Base-by-base conservation (phyloP, 352 stramenopile genomes). In the Phytophthora hybrid region DNA sequence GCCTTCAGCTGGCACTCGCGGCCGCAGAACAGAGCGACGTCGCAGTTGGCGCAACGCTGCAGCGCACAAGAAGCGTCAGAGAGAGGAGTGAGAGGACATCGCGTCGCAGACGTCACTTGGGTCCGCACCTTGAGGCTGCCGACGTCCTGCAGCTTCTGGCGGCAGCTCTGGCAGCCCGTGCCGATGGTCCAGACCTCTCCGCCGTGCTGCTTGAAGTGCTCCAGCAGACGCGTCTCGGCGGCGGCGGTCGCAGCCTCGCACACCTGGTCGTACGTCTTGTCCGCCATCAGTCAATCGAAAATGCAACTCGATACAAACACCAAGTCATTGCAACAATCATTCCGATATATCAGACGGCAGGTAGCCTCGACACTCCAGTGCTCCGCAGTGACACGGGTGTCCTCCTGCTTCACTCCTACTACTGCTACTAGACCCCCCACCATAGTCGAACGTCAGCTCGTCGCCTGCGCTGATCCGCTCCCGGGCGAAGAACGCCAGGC, bases 121-220 rank as follows among this genome's bases (percentile, higher is more conserved):
- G 23, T 26, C 29, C 63, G 14, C 16, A 89, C 82, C 82, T 91
- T 91, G 19, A 93, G 70, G 18, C 59, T 62, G 47, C 68, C 81
- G 16, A 71, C 70, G 73, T 91, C 77, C 29, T 88, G 77, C 7
- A 79, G 37, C 37, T 74, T 85, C 58, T 83, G 53, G 53, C 83
- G 82, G 66, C 86, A 93, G 67, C 70, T 79, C 55, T 93, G 75
- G 56, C 86, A 93, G 16, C 84, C 86, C 16, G 47, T 55, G 32
- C 86, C 86, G 51, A 93, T 84, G n/a, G 61, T 83, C 86, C 86
- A 93, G 51, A 94, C 87, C 49, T 92, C 87, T 37, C 85, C 87
- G 16, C 87, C 87, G 47, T 87, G 76, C n/a, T 88, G 64, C 76
- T 92, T 88, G 56, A 92, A 93, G 74, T 94, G 85, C 51, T 92